Evolutionary conservation across 495 filamentous ascomycete species (phyloP).

Genomic region (Hamigera avellanea): DNA sequence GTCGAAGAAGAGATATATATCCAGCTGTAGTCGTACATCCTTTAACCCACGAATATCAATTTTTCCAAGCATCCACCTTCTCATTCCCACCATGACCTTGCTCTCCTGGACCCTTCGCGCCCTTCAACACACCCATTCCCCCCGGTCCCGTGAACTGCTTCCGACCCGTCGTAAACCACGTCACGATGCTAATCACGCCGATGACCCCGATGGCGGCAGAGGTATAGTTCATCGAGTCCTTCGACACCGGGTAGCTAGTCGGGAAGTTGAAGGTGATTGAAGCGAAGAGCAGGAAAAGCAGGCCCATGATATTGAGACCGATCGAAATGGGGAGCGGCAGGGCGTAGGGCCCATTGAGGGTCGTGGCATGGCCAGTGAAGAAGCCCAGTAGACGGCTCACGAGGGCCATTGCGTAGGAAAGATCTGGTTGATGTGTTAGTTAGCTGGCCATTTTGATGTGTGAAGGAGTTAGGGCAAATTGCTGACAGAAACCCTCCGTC

Average conservation of each 20-base stretch:
- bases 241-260: slow-evolving; percentile 31
- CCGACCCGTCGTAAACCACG: slow-evolving; percentile 41
- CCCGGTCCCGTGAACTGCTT: slow-evolving; percentile 41
- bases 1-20: too few species aligned
- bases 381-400: slow-evolving; percentile 38
- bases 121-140: slow-evolving; percentile 12
- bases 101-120: slow-evolving; percentile 1
- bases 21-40: too few species aligned
- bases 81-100: too few species aligned
- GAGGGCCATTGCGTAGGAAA: slow-evolving; percentile 48
- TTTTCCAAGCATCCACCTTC: too few species aligned
- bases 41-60: too few species aligned
- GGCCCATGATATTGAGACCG: slow-evolving; percentile 36
- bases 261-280: slow-evolving; percentile 50
- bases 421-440: slow-evolving; percentile 22
- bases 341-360: slow-evolving; percentile 26
- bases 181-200: slow-evolving; percentile 36
- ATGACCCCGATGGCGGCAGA: slow-evolving; percentile 44
- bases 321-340: slow-evolving; percentile 29
- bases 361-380: slow-evolving; percentile 20
- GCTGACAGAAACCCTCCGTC: slow-evolving; percentile 46
- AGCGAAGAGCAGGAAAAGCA: slow-evolving; percentile 41
- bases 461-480: too few species aligned
- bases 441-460: too few species aligned
- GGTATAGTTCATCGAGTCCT: slow-evolving; percentile 49